Evolutionary conservation across 1,284 basidiomycete species (phyloP).

Genomic region (Chondrostereum purpureum): DNA sequence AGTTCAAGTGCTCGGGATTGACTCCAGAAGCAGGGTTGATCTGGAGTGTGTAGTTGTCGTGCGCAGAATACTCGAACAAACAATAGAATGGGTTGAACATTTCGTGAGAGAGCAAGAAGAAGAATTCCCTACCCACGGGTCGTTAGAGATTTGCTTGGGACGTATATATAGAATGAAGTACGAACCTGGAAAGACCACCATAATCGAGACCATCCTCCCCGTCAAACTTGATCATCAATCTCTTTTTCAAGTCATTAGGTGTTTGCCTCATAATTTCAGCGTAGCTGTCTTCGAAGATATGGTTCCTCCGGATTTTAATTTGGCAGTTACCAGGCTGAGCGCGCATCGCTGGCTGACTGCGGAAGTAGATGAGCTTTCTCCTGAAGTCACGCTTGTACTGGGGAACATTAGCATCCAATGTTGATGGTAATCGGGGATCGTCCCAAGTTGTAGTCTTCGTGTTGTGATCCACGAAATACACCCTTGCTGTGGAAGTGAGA

Average conservation of each 20-base stretch:
- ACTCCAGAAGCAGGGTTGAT: conserved; percentile 97
- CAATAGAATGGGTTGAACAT: conserved; percentile 99
- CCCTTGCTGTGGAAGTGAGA: conserved; percentile 85
- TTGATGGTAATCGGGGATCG: conserved; percentile 83
- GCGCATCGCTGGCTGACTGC: conserved; percentile 93
- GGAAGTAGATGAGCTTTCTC: conserved; percentile 98
- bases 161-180: conserved; percentile 7
- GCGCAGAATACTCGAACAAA: conserved; percentile 97
- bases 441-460: conserved; percentile 99
- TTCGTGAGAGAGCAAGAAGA: conserved; percentile 98
- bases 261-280: conserved; percentile 92
- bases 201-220: conserved; percentile 98
- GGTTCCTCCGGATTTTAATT: conserved; percentile 88
- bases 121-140: conserved; percentile 77
- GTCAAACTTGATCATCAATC: conserved; percentile 98
- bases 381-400: conserved; percentile 99
- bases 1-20: conserved; percentile 98
- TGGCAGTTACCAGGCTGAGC: conserved; percentile 90
- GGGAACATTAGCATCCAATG: conserved; percentile 83
- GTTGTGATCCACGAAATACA: conserved; percentile 97
- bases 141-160: conserved; percentile 4
- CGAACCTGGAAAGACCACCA: conserved; percentile 89
- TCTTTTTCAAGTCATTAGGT: conserved; percentile 92
- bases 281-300: conserved; percentile 96
- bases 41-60: conserved; percentile 98